Conservation (phyloP, 2,329 filamentous ascomycete species). For the Nectriaceae sp. region DNA sequence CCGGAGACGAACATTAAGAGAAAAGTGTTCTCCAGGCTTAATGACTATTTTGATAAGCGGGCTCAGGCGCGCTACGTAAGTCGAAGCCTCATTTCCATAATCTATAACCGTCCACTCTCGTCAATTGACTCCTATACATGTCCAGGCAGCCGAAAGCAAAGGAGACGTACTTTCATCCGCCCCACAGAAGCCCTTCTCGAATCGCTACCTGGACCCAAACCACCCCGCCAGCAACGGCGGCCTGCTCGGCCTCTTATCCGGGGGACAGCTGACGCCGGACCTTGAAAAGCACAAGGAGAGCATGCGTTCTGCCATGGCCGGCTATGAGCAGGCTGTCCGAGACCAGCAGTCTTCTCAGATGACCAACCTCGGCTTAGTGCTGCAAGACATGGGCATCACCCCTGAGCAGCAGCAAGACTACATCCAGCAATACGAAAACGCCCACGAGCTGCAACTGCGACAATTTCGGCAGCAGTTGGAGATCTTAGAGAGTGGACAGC, state of each 20-base stretch:
- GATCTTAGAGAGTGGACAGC: not conserved
- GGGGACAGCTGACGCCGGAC: constrained; percentile 13
- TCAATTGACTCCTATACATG: constrained; percentile 5
- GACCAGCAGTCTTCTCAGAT: not conserved
- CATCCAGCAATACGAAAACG: not conserved
- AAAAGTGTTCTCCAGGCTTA: not conserved
- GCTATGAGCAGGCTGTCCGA: not conserved
- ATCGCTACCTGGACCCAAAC: constrained; percentile 14
- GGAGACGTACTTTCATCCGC: constrained; percentile 5
- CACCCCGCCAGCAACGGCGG: constrained; percentile 17
- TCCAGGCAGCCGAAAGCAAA: not conserved
- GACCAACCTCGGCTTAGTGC: not conserved
- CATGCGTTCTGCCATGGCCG: not conserved
- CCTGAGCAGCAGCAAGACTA: not conserved
- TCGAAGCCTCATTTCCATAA: not conserved
- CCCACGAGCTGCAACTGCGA: not conserved
- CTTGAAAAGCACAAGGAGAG: not conserved
- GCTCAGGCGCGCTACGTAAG: constrained; percentile 2
- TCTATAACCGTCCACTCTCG: constrained; percentile 1
- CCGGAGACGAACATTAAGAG: not conserved
- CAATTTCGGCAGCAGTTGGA: not conserved
- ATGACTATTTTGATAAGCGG: constrained; percentile 5
- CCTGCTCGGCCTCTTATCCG: constrained; percentile 16
- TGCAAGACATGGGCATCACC: not conserved
- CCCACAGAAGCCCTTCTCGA: constrained; percentile 7